These are phyloP conservation scores for Cladosporium sp. DNA, from an alignment of 2,329 filamentous ascomycete genomes.

Conservation along the genomic window DNA sequence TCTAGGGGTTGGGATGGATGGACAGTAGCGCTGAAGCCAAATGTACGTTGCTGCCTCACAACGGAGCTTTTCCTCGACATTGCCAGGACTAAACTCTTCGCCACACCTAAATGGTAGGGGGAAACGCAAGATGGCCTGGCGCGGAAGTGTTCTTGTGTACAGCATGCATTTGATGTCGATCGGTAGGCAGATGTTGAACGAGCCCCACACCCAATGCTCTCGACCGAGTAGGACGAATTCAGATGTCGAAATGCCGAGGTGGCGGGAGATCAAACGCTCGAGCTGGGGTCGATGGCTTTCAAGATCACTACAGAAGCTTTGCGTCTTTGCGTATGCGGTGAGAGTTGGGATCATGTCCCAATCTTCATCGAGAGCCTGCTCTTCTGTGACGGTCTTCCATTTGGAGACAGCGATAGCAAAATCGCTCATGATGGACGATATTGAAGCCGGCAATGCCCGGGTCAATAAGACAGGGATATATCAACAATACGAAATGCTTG, in stretches of 20 bases:
- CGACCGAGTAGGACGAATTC: background rate
- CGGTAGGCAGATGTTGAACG: slow-evolving; percentile 1
- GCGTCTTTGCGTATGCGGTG: background rate
- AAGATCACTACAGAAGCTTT: background rate
- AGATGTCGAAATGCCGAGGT: background rate
- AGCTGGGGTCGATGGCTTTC: background rate
- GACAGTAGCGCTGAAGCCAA: slow-evolving; percentile 35
- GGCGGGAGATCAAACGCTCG: background rate
- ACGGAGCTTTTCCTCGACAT: slow-evolving; percentile 39
- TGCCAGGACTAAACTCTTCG: slow-evolving; percentile 34
- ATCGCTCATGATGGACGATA: background rate
- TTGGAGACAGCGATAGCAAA: background rate
- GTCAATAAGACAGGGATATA: too few relatives aligned
- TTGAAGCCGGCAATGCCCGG: too few relatives aligned
- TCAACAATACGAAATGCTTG: too few relatives aligned
- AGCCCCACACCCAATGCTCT: slow-evolving; percentile 4
- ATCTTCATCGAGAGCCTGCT: background rate
- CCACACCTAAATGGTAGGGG: slow-evolving; percentile 26
- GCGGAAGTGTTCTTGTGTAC: background rate
- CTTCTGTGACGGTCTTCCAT: background rate
- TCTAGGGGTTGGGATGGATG: slow-evolving; percentile 31
- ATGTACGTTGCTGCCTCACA: slow-evolving; percentile 36
- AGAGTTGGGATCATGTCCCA: slow-evolving; percentile 1
- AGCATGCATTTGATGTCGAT: background rate
- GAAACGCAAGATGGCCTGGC: slow-evolving; percentile 13